Conservation (phyloP, 176 grass and related monocot species). For the Oryza meyeriana region DNA sequence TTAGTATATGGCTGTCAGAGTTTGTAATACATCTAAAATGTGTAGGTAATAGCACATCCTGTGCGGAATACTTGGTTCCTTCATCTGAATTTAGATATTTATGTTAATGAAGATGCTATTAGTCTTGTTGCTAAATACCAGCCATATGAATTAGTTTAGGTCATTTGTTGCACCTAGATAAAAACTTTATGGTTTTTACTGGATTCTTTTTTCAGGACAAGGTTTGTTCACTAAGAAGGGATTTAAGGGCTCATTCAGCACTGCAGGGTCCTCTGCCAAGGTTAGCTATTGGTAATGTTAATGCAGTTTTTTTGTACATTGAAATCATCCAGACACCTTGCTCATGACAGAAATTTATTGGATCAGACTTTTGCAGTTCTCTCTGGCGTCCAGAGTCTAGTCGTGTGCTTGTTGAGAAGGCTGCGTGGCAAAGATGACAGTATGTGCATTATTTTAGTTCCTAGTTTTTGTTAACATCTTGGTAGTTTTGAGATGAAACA, state of each 20-base stretch:
- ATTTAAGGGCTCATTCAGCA: slow-evolving; percentile 75
- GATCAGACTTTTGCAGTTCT: slow-evolving; percentile 90
- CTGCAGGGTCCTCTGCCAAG: slow-evolving; percentile 87
- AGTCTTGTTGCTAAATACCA: not conserved
- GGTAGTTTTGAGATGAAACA: not conserved
- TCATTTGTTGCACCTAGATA: not conserved
- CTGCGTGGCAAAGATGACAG: slow-evolving; percentile 95
- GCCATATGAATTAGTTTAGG: not conserved
- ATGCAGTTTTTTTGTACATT: not conserved
- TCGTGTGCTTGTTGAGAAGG: slow-evolving; percentile 79
- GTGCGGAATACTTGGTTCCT: not conserved
- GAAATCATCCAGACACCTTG: not conserved
- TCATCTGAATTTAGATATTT: not conserved
- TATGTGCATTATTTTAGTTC: slow-evolving; percentile 22
- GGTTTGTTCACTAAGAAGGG: slow-evolving; percentile 87
- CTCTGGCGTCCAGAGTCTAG: slow-evolving; percentile 89
- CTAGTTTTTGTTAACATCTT: slow-evolving; percentile 10
- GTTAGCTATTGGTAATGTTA: slow-evolving; percentile 33
- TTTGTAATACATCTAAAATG: not conserved
- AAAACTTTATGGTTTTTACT: slow-evolving; percentile 6
- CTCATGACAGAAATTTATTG: slow-evolving; percentile 22
- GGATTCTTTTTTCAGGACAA: slow-evolving; percentile 54
- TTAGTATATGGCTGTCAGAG: not conserved
- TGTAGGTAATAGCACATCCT: not conserved
- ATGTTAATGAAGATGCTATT: not conserved